Base-by-base conservation (phyloP, 441 rosid species). In the Monsonia emarginata region DNA sequence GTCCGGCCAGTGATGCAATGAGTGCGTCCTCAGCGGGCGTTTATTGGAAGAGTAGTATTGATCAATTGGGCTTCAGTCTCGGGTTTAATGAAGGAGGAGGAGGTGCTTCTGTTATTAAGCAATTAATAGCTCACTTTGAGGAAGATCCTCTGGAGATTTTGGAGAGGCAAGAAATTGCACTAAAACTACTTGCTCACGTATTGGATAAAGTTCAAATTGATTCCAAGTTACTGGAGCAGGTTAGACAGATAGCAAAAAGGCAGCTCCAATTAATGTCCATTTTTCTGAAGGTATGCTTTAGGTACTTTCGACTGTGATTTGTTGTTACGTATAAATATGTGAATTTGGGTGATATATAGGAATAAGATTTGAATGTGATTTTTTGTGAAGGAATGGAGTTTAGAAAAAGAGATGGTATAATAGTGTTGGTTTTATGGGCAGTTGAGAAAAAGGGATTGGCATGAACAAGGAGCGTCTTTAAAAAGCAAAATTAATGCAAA, bases 361-460 rank as follows among this genome's bases (percentile, higher is more conserved):
- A n/a, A 36, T 36, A 8, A 13, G 50, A 46, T 46, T 1, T 46
- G 2, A 16, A 21, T 50, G 27, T 22, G 26, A 50, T 19, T 50
- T 50, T 19, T 26, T 50, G 36, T 8, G 26, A n/a, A 44, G 54
- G 62, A 21, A 25, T 42, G 38, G n/a, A 48, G 42, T 68, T 48
- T 40, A 63, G 10, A 60, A 24, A 60, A 24, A 13, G 57, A 34
- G 19, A 59, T 67, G 61, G 52, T 2, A 30, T 31, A 24, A 22
- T 9, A 14, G 54, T 34, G n/a, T 31, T 56, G 59, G 62, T 46
- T 61, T 3, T 78, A 27, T 80, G 72, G 67, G 60, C 89, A 95
- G 99, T 83, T 87, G 75, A 83, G 95, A 87, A 95, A 87, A 80
- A 88, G 92, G 74, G 98, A 95, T 60, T 91, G 96, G 98, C 84